phyloP scores from a whole-genome alignment of 768 basidiomycete genomes.

The Clathrus columnatus region DNA sequence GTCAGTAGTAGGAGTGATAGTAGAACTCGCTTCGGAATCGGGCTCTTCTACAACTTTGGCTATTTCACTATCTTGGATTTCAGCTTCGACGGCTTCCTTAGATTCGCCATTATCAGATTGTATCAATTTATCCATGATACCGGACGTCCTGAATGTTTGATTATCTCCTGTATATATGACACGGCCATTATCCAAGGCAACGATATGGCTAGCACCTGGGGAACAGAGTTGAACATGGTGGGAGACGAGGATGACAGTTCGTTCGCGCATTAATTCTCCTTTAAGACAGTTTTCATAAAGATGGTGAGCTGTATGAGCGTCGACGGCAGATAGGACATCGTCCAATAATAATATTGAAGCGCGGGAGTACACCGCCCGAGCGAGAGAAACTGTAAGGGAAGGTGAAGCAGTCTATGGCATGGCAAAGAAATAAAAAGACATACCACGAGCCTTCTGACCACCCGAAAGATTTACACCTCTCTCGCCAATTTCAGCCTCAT shows the following conservation, averaged over 20 bases:
- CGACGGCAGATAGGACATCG: slow-evolving; percentile 70
- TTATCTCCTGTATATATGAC: slow-evolving; percentile 63
- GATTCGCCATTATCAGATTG: slow-evolving; percentile 39
- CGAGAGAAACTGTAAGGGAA: slow-evolving; percentile 18
- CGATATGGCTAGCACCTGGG: slow-evolving; percentile 71
- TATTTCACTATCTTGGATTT: slow-evolving; percentile 16
- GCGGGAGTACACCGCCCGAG: slow-evolving; percentile 48
- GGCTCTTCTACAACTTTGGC: slow-evolving; percentile 12
- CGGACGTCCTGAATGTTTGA: slow-evolving; percentile 57
- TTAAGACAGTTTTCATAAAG: slow-evolving; percentile 71
- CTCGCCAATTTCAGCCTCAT: slow-evolving; percentile 83
- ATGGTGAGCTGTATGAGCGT: slow-evolving; percentile 78
- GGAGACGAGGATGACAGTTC: slow-evolving; percentile 85
- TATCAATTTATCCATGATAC: slow-evolving; percentile 55
- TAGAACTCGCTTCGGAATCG: slow-evolving; percentile 36
- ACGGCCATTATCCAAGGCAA: slow-evolving; percentile 76
- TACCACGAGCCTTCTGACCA: slow-evolving; percentile 43
- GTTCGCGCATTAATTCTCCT: slow-evolving; percentile 66
- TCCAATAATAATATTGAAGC: slow-evolving; percentile 78
- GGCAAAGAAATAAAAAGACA: background rate
- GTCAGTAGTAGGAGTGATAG: slow-evolving; percentile 30
- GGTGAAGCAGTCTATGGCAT: background rate
- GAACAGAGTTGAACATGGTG: slow-evolving; percentile 89
- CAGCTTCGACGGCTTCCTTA: slow-evolving; percentile 2
- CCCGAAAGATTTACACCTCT: slow-evolving; percentile 60